These are phyloP conservation scores for Fusarium proliferatum DNA, from an alignment of 2,329 filamentous ascomycete genomes.

Conservation along the genomic window DNA sequence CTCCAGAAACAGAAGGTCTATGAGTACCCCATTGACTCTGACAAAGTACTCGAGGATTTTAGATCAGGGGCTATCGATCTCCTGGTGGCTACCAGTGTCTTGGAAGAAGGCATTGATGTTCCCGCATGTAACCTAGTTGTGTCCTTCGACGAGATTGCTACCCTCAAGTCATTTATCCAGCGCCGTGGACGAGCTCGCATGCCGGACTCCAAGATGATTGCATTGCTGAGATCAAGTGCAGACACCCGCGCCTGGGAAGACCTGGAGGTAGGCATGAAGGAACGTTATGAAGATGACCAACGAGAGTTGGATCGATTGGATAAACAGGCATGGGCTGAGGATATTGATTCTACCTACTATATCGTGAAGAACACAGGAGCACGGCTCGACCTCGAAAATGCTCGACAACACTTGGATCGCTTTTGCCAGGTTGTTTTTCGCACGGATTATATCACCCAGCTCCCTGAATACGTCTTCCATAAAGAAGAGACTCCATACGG, in stretches of 20 bases:
- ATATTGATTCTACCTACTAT: conserved; percentile 44
- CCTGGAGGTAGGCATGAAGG: conserved; percentile 79
- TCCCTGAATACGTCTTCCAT: conserved; percentile 74
- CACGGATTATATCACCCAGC: conserved; percentile 69
- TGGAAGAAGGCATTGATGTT: conserved; percentile 76
- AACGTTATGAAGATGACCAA: conserved; percentile 73
- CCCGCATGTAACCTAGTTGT: conserved; percentile 71
- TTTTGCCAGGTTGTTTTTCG: conserved; percentile 76
- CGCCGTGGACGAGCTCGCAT: conserved; percentile 65
- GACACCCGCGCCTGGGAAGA: conserved; percentile 65
- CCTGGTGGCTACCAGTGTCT: conserved; percentile 70
- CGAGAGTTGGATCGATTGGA: conserved; percentile 61
- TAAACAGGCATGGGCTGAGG: conserved; percentile 58
- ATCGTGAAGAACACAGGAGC: conserved; percentile 64
- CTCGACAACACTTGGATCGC: conserved; percentile 80
- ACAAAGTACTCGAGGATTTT: conserved; percentile 59
- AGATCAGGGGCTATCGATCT: conserved; percentile 65
- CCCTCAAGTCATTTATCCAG: conserved; percentile 69
- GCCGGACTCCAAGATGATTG: conserved; percentile 61
- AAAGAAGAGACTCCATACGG: conserved; percentile 40
- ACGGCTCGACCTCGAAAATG: conserved; percentile 76
- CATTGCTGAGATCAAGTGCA: conserved; percentile 50
- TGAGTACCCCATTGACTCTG: conserved; percentile 49
- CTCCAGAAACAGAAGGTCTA: conserved; percentile 55
- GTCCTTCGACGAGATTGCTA: conserved; percentile 63